These are phyloP conservation scores for Solanum neorickii DNA, from an alignment of 257 asterid genomes.

Conservation along the genomic window DNA sequence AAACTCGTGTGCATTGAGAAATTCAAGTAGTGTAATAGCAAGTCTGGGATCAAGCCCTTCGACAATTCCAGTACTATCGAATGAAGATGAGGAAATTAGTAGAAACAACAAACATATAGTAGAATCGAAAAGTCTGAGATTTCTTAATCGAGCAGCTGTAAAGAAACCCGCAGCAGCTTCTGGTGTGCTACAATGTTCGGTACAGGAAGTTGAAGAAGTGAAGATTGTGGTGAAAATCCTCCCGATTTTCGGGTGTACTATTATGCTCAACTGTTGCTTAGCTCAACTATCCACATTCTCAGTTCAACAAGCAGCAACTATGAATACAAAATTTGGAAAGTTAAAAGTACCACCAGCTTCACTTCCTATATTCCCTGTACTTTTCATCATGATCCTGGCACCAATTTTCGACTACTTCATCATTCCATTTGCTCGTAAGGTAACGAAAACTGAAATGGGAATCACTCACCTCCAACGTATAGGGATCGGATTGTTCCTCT, in stretches of 20 bases:
- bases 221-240: constrained; percentile 60
- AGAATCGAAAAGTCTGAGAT: constrained; percentile 12
- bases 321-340: constrained; percentile 63
- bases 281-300: constrained; percentile 95
- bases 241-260: constrained; percentile 78
- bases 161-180: not conserved
- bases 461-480: constrained; percentile 70
- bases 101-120: not conserved
- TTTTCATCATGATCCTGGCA: constrained; percentile 69
- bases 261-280: constrained; percentile 74
- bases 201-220: constrained; percentile 64
- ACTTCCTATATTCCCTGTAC: constrained; percentile 76
- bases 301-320: constrained; percentile 89
- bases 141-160: constrained; percentile 11
- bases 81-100: not conserved
- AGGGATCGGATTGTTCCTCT: constrained; percentile 56
- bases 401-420: constrained; percentile 67
- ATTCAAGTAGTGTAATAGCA: constrained; percentile 27
- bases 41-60: constrained; percentile 20
- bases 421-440: constrained; percentile 52
- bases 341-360: constrained; percentile 81
- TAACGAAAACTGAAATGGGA: constrained; percentile 56
- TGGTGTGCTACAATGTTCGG: not conserved
- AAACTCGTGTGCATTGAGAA: constrained; percentile 7
- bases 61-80: constrained; percentile 6